phyloP scores from a whole-genome alignment of 2,329 filamentous ascomycete genomes.

The Phialocephala sp. region DNA sequence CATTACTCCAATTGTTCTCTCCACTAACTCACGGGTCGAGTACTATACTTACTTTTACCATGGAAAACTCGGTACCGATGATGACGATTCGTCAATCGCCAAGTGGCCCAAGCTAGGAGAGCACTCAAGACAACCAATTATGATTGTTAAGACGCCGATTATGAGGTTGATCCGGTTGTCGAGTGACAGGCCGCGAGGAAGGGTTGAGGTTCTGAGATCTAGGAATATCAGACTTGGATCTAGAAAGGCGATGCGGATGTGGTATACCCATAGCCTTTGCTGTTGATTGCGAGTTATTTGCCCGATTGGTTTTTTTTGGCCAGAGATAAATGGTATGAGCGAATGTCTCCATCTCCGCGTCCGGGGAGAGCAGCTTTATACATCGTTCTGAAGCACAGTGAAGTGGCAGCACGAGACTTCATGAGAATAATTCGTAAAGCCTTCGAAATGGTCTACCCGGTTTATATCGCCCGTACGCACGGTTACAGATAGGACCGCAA shows the following conservation, averaged over 20 bases:
- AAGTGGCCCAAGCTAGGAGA: constrained; percentile 22
- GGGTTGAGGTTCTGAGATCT: neutral
- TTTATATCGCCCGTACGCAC: no score
- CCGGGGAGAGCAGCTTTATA: no score
- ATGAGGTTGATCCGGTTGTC: constrained; percentile 25
- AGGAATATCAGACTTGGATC: neutral
- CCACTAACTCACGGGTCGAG: neutral
- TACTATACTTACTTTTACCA: neutral
- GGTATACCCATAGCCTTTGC: no score
- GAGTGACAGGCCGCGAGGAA: constrained; percentile 18
- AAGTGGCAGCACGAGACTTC: no score
- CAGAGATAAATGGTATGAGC: no score
- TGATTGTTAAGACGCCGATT: constrained; percentile 21
- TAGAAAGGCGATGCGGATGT: neutral
- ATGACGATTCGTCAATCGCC: constrained; percentile 8
- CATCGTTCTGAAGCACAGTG: no score
- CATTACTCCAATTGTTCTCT: neutral
- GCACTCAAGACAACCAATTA: constrained; percentile 14
- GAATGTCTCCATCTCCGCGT: no score
- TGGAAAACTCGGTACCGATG: neutral
- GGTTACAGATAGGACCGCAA: no score
- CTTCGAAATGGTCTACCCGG: no score
- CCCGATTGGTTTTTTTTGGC: no score
- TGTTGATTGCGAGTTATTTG: no score
- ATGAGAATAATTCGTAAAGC: no score